These are phyloP conservation scores for Eucalyptus pumila DNA, from an alignment of 345 rosid species.

Conservation along the genomic window DNA sequence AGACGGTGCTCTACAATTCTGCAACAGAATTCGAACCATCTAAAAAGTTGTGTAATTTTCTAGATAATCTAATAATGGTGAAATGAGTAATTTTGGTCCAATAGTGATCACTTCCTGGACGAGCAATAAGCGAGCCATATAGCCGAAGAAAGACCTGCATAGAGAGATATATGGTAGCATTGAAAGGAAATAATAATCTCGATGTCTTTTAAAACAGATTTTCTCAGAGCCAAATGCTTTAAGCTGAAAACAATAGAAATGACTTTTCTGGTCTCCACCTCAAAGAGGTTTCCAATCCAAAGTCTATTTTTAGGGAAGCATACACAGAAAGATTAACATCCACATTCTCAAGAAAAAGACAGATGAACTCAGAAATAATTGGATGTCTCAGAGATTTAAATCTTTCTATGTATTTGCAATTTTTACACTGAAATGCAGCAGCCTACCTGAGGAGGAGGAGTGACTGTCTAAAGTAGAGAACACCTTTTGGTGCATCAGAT, in stretches of 20 bases:
- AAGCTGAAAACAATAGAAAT: neutral
- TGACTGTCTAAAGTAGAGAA: slow-evolving; percentile 89
- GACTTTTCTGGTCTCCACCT: neutral
- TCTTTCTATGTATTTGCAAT: neutral
- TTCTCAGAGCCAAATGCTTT: neutral
- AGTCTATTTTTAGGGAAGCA: neutral
- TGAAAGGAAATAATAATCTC: neutral
- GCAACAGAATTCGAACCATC: neutral
- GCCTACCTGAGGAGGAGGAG: slow-evolving; percentile 83
- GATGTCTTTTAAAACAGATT: neutral
- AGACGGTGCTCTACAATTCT: neutral
- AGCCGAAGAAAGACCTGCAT: neutral
- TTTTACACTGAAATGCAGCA: neutral
- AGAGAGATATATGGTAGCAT: neutral
- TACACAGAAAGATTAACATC: neutral
- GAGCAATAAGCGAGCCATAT: neutral
- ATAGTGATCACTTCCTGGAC: neutral
- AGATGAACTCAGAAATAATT: neutral
- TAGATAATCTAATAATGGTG: neutral
- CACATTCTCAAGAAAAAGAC: neutral
- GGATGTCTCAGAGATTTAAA: neutral
- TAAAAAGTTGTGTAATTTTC: neutral
- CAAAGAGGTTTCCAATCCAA: neutral
- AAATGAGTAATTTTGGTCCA: neutral
- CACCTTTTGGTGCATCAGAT: slow-evolving; percentile 85